A percentile compares a stretch with the other conserved stretches of the same genome.
phyloP scores from a whole-genome alignment of 2,329 filamentous ascomycete genomes.

The Curvularia spicifera region DNA sequence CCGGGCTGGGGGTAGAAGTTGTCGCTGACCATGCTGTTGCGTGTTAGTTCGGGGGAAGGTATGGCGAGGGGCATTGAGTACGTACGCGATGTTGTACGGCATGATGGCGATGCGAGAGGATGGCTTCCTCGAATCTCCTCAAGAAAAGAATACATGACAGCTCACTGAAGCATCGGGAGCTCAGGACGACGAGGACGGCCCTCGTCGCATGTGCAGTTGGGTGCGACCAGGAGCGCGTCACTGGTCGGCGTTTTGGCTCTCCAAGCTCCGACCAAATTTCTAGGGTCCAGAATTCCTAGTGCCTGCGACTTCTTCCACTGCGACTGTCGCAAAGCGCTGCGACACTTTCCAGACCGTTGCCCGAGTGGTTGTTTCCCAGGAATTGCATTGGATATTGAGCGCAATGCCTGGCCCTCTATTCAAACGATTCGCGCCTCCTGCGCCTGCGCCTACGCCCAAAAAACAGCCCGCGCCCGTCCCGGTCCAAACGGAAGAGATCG shows the following conservation, averaged over 20 bases:
- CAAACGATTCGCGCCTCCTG: constrained; percentile 55
- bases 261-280: constrained; percentile 39
- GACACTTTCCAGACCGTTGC: not conserved
- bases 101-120: constrained; percentile 52
- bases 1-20: constrained; percentile 98
- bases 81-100: constrained; percentile 74
- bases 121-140: constrained; percentile 21
- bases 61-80: constrained; percentile 14
- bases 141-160: constrained; percentile 32
- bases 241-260: constrained; percentile 32
- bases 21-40: constrained; percentile 86
- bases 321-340: constrained; percentile 8
- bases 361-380: not conserved
- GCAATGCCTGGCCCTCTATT: constrained; percentile 57
- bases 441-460: constrained; percentile 5
- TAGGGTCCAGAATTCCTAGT: constrained; percentile 27
- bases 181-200: not conserved
- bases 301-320: not conserved
- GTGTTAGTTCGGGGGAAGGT: constrained; percentile 16
- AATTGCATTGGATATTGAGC: not conserved
- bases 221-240: constrained; percentile 25
- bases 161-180: constrained; percentile 15
- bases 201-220: constrained; percentile 6
- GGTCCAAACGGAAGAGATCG: not conserved
- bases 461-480: constrained; percentile 13